Evolutionary conservation across 2,329 filamentous ascomycete species (phyloP).

Genomic region (Fusarium sp.): DNA sequence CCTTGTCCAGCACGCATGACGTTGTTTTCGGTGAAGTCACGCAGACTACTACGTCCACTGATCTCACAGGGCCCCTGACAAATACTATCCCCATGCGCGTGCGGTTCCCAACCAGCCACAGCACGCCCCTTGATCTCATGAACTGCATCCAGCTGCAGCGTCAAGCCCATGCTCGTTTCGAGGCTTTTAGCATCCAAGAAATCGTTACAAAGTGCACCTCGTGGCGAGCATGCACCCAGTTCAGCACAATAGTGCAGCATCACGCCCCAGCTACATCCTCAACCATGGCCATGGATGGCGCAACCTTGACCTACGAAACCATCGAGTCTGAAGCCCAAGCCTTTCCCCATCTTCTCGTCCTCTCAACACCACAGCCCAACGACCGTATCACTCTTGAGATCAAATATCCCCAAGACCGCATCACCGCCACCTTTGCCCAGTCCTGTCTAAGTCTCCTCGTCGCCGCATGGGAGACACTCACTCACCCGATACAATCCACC

Average conservation of each 20-base stretch:
- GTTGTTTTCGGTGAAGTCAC: slow-evolving; percentile 67
- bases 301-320: slow-evolving; percentile 58
- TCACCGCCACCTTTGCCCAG: slow-evolving; percentile 56
- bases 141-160: slow-evolving; percentile 62
- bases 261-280: slow-evolving; percentile 49
- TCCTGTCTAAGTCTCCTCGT: slow-evolving; percentile 59
- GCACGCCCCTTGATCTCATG: slow-evolving; percentile 62
- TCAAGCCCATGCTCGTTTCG: slow-evolving; percentile 59
- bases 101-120: slow-evolving; percentile 55
- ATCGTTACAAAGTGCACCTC: slow-evolving; percentile 64
- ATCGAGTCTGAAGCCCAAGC: slow-evolving; percentile 55
- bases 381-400: slow-evolving; percentile 57
- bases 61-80: slow-evolving; percentile 61
- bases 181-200: slow-evolving; percentile 62
- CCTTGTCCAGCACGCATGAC: slow-evolving; percentile 60
- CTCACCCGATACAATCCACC: slow-evolving; percentile 58
- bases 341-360: slow-evolving; percentile 59
- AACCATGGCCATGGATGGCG: slow-evolving; percentile 58
- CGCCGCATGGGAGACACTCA: slow-evolving; percentile 58
- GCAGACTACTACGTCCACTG: slow-evolving; percentile 55
- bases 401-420: slow-evolving; percentile 58
- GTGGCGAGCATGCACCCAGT: slow-evolving; percentile 65
- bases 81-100: slow-evolving; percentile 63
- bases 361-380: slow-evolving; percentile 53
- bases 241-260: slow-evolving; percentile 66